These are phyloP conservation scores for Trichomonascus vanleenenianus DNA, from an alignment of 805 yeast genomes.

Conservation along the genomic window DNA sequence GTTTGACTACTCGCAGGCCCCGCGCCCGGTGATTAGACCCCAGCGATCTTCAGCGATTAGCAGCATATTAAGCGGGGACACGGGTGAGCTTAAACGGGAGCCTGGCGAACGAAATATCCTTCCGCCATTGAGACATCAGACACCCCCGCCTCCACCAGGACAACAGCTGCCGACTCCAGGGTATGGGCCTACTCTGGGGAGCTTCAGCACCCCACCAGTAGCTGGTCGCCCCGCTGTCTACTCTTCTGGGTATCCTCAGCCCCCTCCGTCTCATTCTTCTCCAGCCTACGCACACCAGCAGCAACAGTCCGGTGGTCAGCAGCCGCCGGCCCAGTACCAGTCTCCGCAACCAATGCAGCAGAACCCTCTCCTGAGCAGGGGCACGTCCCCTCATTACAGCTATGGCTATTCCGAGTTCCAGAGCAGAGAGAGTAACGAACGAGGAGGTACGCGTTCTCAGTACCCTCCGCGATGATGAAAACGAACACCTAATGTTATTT, in stretches of 20 bases:
- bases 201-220: too few species aligned
- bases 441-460: background rate
- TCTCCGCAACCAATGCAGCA: background rate
- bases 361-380: too few species aligned
- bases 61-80: conserved; percentile 12
- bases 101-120: conserved; percentile 2
- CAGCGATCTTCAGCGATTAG: conserved; percentile 13
- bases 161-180: background rate
- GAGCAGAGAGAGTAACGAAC: conserved; percentile 6
- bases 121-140: conserved; percentile 4
- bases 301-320: too few species aligned
- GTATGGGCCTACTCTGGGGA: too few species aligned
- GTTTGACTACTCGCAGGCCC: conserved; percentile 1
- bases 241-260: background rate
- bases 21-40: conserved; percentile 18
- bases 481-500: background rate
- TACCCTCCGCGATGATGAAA: too few species aligned
- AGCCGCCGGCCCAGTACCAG: background rate
- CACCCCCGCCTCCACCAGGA: background rate
- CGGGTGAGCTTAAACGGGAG: conserved; percentile 3
- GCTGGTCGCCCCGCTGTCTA: background rate
- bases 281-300: background rate
- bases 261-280: background rate
- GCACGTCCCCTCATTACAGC: background rate
- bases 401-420: conserved; percentile 1